Percentiles rank a stretch among this genome's conserved stretches.
phyloP scores from a whole-genome alignment of 371 early-diverging fungal genomes.

The Mortierella sp. region DNA sequence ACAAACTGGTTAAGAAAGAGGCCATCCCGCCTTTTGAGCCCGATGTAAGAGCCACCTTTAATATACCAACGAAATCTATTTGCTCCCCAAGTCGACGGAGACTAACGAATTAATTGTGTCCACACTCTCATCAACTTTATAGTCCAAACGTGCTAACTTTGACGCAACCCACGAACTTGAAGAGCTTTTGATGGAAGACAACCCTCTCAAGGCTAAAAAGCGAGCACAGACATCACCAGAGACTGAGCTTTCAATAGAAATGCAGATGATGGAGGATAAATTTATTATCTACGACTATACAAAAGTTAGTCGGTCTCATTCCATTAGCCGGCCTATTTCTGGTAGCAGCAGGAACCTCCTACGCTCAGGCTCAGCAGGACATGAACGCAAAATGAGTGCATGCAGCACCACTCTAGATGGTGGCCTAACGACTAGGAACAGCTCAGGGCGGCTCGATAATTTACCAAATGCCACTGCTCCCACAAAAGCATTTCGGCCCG shows the following conservation, averaged over 20 bases:
- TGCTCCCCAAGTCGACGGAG: too few species aligned
- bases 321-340: constrained; percentile 15
- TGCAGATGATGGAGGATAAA: constrained; percentile 73
- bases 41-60: constrained; percentile 57
- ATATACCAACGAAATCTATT: too few species aligned
- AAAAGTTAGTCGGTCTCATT: constrained; percentile 56
- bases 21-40: constrained; percentile 75
- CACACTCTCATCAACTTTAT: constrained; percentile 2
- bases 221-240: constrained; percentile 55
- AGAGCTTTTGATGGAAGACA: constrained; percentile 90
- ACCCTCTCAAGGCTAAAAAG: constrained; percentile 71
- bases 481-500: constrained; percentile 19
- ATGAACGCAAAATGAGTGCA: constrained; percentile 25
- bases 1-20: constrained; percentile 64
- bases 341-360: constrained; percentile 12
- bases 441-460: constrained; percentile 33
- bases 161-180: constrained; percentile 96
- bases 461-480: constrained; percentile 18
- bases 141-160: constrained; percentile 84
- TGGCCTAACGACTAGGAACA: constrained; percentile 17
- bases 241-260: constrained; percentile 59
- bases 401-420: constrained; percentile 40
- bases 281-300: constrained; percentile 75
- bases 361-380: constrained; percentile 13
- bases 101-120: too few species aligned